A percentile compares a stretch with the other conserved stretches of the same genome.
Evolutionary conservation across 148 eudicot genomes (phyloP).

Genomic region (Rhododendron ferrugineum): DNA sequence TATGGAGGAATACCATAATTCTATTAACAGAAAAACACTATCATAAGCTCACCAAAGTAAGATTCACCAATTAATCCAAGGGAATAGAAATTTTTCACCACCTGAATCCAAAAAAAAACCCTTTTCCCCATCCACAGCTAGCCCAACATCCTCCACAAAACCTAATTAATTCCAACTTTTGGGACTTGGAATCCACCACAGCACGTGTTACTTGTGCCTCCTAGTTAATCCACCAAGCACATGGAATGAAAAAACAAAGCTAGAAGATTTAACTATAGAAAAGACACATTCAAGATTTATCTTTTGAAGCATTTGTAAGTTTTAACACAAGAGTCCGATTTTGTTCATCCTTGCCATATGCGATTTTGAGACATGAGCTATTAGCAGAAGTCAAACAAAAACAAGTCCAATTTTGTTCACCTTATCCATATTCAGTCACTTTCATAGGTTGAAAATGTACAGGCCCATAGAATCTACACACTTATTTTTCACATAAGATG

Average conservation of each 20-base stretch:
- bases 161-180: constrained; percentile 16
- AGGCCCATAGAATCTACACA: background rate
- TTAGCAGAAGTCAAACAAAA: background rate
- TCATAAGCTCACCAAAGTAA: background rate
- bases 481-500: background rate
- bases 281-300: background rate
- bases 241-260: background rate
- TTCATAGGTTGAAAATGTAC: background rate
- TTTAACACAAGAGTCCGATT: background rate
- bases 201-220: constrained; percentile 14
- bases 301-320: background rate
- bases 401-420: background rate
- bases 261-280: background rate
- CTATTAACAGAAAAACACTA: background rate
- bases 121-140: background rate
- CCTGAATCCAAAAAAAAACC: background rate
- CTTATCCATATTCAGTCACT: background rate
- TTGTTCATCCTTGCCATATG: background rate
- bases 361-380: background rate
- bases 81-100: background rate
- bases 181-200: constrained; percentile 16
- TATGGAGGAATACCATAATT: background rate
- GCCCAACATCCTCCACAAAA: constrained; percentile 18
- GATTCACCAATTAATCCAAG: constrained; percentile 5
- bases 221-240: background rate